phyloP scores from a whole-genome alignment of 345 rosid species.

The Mercurialis annua region DNA sequence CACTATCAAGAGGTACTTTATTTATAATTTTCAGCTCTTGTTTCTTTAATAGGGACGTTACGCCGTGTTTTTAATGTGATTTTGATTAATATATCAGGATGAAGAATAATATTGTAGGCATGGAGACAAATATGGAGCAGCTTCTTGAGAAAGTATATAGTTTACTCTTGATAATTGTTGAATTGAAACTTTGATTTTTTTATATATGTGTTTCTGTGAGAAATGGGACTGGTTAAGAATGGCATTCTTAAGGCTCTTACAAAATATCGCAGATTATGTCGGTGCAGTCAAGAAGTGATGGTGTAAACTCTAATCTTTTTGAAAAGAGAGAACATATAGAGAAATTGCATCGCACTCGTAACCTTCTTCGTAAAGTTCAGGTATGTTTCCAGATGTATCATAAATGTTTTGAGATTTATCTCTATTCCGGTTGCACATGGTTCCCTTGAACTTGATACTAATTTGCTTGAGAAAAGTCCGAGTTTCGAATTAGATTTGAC shows the following conservation, averaged over 20 bases:
- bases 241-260: neutral
- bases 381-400: constrained; percentile 31
- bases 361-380: constrained; percentile 99
- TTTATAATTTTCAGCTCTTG: neutral
- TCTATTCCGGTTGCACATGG: neutral
- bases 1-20: constrained; percentile 78
- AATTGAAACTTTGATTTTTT: constrained; percentile 1
- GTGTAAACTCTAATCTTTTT: constrained; percentile 85
- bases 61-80: neutral
- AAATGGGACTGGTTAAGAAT: neutral
- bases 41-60: neutral
- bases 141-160: constrained; percentile 76
- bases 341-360: constrained; percentile 91
- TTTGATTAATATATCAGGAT: constrained; percentile 56
- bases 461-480: neutral
- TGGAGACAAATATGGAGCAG: constrained; percentile 96
- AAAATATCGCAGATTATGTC: constrained; percentile 64
- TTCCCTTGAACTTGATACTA: neutral
- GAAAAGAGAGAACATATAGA: constrained; percentile 96
- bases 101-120: constrained; percentile 94
- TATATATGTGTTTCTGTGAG: neutral
- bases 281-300: constrained; percentile 96
- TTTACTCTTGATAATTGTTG: neutral
- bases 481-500: neutral
- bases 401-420: constrained; percentile 3